Evolutionary conservation across 306 rosid genomes (phyloP).

Genomic region (Citrullus amarus): DNA sequence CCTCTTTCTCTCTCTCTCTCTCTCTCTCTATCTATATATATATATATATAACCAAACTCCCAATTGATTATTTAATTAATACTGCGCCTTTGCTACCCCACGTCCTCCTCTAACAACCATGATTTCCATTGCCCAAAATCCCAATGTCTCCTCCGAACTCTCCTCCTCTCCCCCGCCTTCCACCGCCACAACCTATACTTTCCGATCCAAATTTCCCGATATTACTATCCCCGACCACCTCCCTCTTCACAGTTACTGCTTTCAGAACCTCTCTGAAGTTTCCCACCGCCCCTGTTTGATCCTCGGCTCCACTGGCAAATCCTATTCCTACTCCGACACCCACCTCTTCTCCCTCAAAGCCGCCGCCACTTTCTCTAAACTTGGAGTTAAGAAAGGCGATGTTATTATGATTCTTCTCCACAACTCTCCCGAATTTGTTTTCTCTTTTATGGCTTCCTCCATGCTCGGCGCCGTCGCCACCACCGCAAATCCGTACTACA

Average conservation of each 20-base stretch:
- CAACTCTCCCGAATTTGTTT: constrained; percentile 52
- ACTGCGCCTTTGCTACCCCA: neutral
- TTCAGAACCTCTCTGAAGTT: constrained; percentile 24
- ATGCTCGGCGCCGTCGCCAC: constrained; percentile 68
- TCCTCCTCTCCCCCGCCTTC: neutral
- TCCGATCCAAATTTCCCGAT: constrained; percentile 59
- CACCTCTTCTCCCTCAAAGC: constrained; percentile 20
- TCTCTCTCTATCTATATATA: neutral
- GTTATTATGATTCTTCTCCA: constrained; percentile 71
- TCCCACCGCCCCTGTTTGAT: constrained; percentile 55
- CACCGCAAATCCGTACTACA: constrained; percentile 73
- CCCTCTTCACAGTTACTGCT: constrained; percentile 65
- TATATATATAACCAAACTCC: neutral
- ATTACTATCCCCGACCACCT: constrained; percentile 56
- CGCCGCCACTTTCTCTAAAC: constrained; percentile 42
- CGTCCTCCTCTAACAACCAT: neutral
- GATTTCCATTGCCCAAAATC: neutral
- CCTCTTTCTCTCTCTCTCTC: neutral
- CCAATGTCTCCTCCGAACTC: neutral
- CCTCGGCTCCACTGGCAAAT: constrained; percentile 43
- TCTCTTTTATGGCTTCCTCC: constrained; percentile 63
- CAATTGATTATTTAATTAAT: neutral
- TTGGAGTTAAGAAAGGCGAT: constrained; percentile 50
- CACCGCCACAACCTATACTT: constrained; percentile 10
- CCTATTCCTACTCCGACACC: constrained; percentile 43